phyloP scores from a whole-genome alignment of 1,284 basidiomycete genomes.

The Cryptococcus sp. region DNA sequence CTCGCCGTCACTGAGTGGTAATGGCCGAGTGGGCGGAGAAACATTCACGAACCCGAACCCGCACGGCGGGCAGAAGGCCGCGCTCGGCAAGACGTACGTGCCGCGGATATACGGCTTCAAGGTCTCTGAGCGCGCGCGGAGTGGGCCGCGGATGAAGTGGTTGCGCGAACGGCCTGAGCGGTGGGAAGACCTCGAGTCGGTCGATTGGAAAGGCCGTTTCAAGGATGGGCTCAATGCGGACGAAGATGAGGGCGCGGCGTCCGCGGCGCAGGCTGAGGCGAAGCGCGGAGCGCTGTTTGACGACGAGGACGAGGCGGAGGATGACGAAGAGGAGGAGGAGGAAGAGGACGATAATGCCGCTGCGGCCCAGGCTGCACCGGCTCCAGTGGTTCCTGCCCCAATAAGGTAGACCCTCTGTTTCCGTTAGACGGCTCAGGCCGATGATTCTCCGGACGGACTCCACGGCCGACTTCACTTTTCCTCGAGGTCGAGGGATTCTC shows the following conservation, averaged over 20 bases:
- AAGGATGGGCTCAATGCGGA: slow-evolving; percentile 53
- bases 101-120: slow-evolving; percentile 86
- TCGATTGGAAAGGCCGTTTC: slow-evolving; percentile 85
- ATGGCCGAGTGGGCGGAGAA: slow-evolving; percentile 31
- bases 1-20: slow-evolving; percentile 14
- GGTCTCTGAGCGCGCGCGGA: slow-evolving; percentile 65
- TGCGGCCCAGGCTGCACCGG: background rate
- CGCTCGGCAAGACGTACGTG: slow-evolving; percentile 81
- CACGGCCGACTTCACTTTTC: no score
- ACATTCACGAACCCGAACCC: slow-evolving; percentile 68
- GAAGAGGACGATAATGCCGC: slow-evolving; percentile 17
- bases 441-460: no score
- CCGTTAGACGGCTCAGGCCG: no score
- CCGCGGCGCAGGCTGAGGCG: slow-evolving; percentile 5
- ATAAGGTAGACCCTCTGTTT: no score
- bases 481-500: no score
- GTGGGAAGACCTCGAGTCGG: slow-evolving; percentile 75
- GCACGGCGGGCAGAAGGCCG: slow-evolving; percentile 71
- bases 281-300: slow-evolving; percentile 17
- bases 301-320: slow-evolving; percentile 22
- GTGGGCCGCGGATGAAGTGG: slow-evolving; percentile 97
- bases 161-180: slow-evolving; percentile 79
- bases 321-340: slow-evolving; percentile 24
- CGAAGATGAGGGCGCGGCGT: slow-evolving; percentile 43
- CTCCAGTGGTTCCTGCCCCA: no score